Conservation (phyloP, 352 stramenopile genomes). For the Phytophthora aleatoria region DNA sequence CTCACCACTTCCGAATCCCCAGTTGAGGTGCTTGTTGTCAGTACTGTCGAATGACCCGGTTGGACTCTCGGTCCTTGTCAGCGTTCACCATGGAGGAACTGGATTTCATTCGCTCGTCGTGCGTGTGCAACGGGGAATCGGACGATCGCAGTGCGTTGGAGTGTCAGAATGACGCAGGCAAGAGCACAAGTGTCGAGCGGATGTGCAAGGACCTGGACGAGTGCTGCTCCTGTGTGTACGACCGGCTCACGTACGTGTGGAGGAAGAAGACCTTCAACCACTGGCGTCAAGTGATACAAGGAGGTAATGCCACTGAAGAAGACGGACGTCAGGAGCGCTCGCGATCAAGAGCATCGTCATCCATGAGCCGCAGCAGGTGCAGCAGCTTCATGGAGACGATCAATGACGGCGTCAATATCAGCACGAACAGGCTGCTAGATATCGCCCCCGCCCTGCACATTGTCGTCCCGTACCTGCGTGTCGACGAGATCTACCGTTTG, state of each 20-base stretch:
- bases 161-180: constrained; percentile 13
- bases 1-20: constrained; percentile 14
- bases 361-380: constrained; percentile 13
- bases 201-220: constrained; percentile 41
- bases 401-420: constrained; percentile 18
- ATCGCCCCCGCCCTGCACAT: constrained; percentile 54
- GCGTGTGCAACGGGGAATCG: constrained; percentile 54
- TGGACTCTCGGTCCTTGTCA: constrained; percentile 24
- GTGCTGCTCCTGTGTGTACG: constrained; percentile 70
- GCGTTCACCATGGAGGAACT: constrained; percentile 61
- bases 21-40: neutral
- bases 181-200: constrained; percentile 12
- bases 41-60: constrained; percentile 11
- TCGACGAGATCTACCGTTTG: constrained; percentile 61
- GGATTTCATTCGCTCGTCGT: constrained; percentile 62
- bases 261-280: constrained; percentile 82
- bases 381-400: constrained; percentile 29
- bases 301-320: constrained; percentile 3
- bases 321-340: constrained; percentile 3
- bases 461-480: constrained; percentile 46
- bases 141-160: constrained; percentile 39
- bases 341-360: constrained; percentile 18
- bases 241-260: constrained; percentile 76
- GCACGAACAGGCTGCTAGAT: constrained; percentile 22
- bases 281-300: constrained; percentile 55